Evolutionary conservation across 495 filamentous ascomycete genomes (phyloP), one percentile per base, ranked within the genome.

Genomic region (Penicillium lagena): DNA sequence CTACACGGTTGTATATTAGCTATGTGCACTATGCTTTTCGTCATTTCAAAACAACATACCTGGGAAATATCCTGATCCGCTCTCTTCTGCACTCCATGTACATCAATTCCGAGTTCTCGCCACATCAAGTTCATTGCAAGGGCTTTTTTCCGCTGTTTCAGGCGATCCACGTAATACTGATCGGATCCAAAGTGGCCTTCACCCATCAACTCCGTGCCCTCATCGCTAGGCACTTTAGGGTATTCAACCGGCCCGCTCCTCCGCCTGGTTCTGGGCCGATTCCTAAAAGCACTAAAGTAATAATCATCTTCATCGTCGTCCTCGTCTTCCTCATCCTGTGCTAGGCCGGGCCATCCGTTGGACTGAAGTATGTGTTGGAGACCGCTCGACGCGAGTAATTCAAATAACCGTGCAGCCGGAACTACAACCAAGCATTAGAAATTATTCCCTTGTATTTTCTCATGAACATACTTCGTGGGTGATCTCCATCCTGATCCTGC

Each of bases 201-300:
- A 22, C 77, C 68, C 90, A 96, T 95, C 51, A 96, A 64, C 43
- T 81, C 76, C 42, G 60, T 72, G 9, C 90, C 90, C 43, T 79
- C 72, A 7, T 89, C 81, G 54, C 82, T 91, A 0, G 90, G 90
- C 0, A 94, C 80, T 45, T 81, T 82, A 12, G 89, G 87, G 43
- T 84, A 86, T 41, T 76, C 61, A 7, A 71, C 65, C 31, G 71
- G 65, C 8, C 62, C 58, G 1, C 52, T 37, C 7, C 56, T 37
- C 15, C 56, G 52, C 35, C 55, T 42, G 29, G 43, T 22, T 40
- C 57, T 46, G n/a, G 54, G 40, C 7, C 54, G 49, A 12, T 52
- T 50, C 43, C 59, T 50, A 30, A 57, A 56, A n/a, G 51, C 34
- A 11, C 47, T 56, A 33, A 51, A 40, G 34, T 37, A 35, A 30